These are phyloP conservation scores for Phanerodontia chrysosporium DNA, from an alignment of 768 basidiomycete species.

Conservation along the genomic window DNA sequence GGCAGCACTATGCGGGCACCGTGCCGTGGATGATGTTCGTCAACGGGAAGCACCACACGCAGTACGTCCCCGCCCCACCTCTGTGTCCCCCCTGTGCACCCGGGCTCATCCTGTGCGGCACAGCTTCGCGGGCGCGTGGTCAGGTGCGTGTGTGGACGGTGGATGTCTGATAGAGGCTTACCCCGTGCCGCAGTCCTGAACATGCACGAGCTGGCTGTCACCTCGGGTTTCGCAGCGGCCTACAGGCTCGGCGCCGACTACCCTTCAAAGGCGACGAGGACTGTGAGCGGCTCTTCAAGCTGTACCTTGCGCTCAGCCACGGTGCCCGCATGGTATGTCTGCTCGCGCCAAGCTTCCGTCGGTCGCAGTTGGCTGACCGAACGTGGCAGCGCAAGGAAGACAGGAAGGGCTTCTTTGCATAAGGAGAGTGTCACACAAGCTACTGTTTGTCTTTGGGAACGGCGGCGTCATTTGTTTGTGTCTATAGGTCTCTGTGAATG, in stretches of 20 bases:
- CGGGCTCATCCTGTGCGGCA: background rate
- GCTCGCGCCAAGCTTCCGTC: background rate
- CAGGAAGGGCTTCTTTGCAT: conserved; percentile 18
- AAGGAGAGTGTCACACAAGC: background rate
- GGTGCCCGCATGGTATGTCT: conserved; percentile 22
- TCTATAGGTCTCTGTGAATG: background rate
- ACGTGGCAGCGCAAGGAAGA: conserved; percentile 24
- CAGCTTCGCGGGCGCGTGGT: conserved; percentile 26
- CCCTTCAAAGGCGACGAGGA: conserved; percentile 29
- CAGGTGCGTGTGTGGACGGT: conserved; percentile 16
- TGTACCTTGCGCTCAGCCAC: conserved; percentile 26
- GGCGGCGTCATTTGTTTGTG: background rate
- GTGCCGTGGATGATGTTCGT: conserved; percentile 38
- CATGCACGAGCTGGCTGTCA: conserved; percentile 35
- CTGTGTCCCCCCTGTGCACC: background rate
- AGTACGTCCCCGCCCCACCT: conserved; percentile 16
- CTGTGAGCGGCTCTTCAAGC: conserved; percentile 26
- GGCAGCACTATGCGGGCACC: conserved; percentile 38
- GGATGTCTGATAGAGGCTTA: background rate
- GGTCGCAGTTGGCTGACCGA: background rate
- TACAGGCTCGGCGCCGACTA: conserved; percentile 31
- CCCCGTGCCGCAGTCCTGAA: conserved; percentile 22
- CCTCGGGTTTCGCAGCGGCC: conserved; percentile 38
- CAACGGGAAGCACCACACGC: conserved; percentile 33
- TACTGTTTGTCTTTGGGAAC: background rate